Evolutionary conservation across 768 basidiomycete genomes (phyloP), one percentile per base, ranked within the genome.

Genomic region (Kwoniella sp.): DNA sequence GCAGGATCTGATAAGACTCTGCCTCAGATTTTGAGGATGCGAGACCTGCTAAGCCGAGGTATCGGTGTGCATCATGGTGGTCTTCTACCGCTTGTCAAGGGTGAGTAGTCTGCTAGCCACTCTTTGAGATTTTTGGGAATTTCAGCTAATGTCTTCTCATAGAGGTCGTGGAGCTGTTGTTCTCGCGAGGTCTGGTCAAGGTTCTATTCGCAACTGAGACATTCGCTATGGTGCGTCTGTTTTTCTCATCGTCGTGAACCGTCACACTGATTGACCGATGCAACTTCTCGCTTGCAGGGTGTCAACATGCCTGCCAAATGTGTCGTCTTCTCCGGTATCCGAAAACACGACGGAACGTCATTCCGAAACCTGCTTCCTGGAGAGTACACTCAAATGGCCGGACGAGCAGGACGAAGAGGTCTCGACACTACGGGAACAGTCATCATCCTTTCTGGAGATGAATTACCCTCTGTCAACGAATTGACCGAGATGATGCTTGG

Each of bases 271-370:
- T 45, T 63, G 56, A 25, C 50, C 52, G 28, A 37, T 22, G 5
- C 9, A 47, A 45, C n/a, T 22, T 29, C 12, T n/a, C 13, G 17
- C 5, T 59, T 1, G 9, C 66, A 97, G 94, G 96, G 96, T 55
- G 96, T 99, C 60, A 99, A 99, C 81, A 99, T 99, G 96, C 96
- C 96, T 22, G 92, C 96, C 1, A 90, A 88, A 84, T 93, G 89
- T 73, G 96, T 99, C 2, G 96, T 97, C 7, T 99, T 97, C 81
- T 94, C 96, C 2, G 88, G 86, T 51, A 94, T 90, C 57, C 86
- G 93, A 51, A 99, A 99, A 78, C 95, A 98, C 76, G 96, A 99
- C 70, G 96, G 96, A 4, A 86, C 88, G 29, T 88, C 82, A 70
- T 99, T 99, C 84, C 87, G 96, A 55, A 76, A 77, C 34, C 65